phyloP scores from a whole-genome alignment of 768 basidiomycete genomes.

The Amanita fuliginea region DNA sequence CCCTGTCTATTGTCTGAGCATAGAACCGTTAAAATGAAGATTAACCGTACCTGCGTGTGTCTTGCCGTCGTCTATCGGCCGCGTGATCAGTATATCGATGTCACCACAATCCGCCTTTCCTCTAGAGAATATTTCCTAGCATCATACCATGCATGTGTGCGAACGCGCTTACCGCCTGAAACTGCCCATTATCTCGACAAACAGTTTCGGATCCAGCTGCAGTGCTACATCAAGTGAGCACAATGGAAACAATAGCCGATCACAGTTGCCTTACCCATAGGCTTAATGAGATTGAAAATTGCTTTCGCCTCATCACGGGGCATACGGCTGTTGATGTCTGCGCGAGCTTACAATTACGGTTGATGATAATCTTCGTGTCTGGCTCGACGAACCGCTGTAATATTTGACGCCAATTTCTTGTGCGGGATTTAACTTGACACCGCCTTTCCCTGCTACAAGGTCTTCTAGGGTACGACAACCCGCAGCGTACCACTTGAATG shows the following conservation, averaged over 20 bases:
- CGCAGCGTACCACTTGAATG: conserved; percentile 60
- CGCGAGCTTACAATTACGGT: not conserved
- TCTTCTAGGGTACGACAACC: conserved; percentile 79
- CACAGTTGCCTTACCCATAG: conserved; percentile 38
- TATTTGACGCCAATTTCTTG: conserved; percentile 61
- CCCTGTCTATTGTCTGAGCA: conserved; percentile 26
- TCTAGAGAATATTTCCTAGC: conserved; percentile 23
- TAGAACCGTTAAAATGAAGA: not conserved
- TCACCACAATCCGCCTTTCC: conserved; percentile 82
- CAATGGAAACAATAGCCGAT: not conserved
- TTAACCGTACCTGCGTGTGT: conserved; percentile 53
- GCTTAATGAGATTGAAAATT: conserved; percentile 64
- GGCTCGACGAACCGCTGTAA: conserved; percentile 47
- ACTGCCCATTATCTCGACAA: conserved; percentile 86
- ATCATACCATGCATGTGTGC: not conserved
- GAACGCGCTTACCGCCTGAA: conserved; percentile 49
- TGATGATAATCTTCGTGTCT: not conserved
- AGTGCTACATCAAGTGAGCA: conserved; percentile 35
- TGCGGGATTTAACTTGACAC: conserved; percentile 43
- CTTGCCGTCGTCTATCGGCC: conserved; percentile 57
- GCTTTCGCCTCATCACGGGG: conserved; percentile 68
- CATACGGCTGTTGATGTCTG: conserved; percentile 81
- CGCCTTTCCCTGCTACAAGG: conserved; percentile 44
- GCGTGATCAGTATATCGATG: conserved; percentile 83
- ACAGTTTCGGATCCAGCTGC: conserved; percentile 56